phyloP scores from a whole-genome alignment of 768 basidiomycete genomes.

The Pulveroboletus frians region DNA sequence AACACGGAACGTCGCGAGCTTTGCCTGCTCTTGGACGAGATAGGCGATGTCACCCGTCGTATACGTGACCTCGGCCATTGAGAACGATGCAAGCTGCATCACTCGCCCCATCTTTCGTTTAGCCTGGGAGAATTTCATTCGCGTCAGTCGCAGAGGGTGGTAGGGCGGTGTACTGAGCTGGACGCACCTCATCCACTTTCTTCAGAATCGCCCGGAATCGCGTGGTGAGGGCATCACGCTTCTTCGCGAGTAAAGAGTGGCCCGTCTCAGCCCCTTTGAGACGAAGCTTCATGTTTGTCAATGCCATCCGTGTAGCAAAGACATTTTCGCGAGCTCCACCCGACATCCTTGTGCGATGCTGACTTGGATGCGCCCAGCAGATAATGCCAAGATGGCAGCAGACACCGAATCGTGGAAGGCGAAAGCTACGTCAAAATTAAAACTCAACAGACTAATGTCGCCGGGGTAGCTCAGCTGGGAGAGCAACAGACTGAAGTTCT shows the following conservation, averaged over 20 bases:
- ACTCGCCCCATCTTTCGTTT: slow-evolving; percentile 99
- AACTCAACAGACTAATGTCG: not conserved
- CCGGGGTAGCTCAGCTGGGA: slow-evolving; percentile 73
- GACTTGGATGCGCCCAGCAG: not conserved
- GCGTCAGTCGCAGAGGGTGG: slow-evolving; percentile 13
- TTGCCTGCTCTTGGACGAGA: slow-evolving; percentile 94
- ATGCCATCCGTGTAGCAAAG: slow-evolving; percentile 96
- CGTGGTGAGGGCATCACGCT: slow-evolving; percentile 93
- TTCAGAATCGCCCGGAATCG: slow-evolving; percentile 90
- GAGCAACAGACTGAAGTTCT: slow-evolving; percentile 75
- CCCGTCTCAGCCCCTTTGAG: slow-evolving; percentile 93
- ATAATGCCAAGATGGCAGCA: not conserved
- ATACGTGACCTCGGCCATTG: slow-evolving; percentile 97
- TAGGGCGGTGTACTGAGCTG: not conserved
- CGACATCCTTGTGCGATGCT: slow-evolving; percentile 56
- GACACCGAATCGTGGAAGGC: not conserved
- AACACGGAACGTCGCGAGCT: slow-evolving; percentile 86
- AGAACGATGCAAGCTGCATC: slow-evolving; percentile 98
- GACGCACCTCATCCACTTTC: slow-evolving; percentile 93
- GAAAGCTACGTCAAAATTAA: not conserved
- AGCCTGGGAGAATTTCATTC: slow-evolving; percentile 51
- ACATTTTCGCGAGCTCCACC: slow-evolving; percentile 90
- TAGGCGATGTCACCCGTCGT: slow-evolving; percentile 96
- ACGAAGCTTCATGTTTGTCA: slow-evolving; percentile 86
- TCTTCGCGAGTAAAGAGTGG: slow-evolving; percentile 93